phyloP scores from a whole-genome alignment of 768 basidiomycete species.

The Leccinum truebloodii region DNA sequence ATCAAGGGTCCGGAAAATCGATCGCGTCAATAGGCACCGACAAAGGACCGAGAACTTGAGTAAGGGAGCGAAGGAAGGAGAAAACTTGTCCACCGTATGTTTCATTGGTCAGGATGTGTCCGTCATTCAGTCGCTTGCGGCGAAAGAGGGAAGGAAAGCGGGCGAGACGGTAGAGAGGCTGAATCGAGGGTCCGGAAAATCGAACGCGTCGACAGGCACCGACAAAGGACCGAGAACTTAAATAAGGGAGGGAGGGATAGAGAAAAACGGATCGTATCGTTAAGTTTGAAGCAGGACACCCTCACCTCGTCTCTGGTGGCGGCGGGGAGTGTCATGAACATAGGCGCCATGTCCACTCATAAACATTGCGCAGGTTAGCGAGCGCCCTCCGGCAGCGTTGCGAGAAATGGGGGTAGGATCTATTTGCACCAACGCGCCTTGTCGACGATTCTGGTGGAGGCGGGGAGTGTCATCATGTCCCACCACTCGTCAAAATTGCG shows the following conservation, averaged over 20 bases:
- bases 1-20: no score
- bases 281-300: no score
- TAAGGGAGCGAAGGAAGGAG: background rate
- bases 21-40: no score
- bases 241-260: background rate
- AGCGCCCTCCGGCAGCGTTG: background rate
- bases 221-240: no score
- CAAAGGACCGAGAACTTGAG: no score
- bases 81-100: background rate
- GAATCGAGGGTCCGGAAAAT: no score
- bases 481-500: background rate
- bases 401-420: background rate
- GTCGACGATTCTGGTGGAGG: background rate
- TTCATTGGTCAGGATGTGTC: no score
- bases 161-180: no score
- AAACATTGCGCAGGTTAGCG: background rate
- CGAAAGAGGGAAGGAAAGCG: no score
- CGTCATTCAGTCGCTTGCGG: no score
- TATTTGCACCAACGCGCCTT: no score
- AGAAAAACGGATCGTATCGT: background rate
- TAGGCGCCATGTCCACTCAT: background rate
- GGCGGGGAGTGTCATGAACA: background rate
- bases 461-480: background rate
- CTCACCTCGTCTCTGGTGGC: background rate
- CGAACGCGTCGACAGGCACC: no score